phyloP scores from a whole-genome alignment of 1,139 yeast genomes.

The Yamadazyma atmosphaerica region DNA sequence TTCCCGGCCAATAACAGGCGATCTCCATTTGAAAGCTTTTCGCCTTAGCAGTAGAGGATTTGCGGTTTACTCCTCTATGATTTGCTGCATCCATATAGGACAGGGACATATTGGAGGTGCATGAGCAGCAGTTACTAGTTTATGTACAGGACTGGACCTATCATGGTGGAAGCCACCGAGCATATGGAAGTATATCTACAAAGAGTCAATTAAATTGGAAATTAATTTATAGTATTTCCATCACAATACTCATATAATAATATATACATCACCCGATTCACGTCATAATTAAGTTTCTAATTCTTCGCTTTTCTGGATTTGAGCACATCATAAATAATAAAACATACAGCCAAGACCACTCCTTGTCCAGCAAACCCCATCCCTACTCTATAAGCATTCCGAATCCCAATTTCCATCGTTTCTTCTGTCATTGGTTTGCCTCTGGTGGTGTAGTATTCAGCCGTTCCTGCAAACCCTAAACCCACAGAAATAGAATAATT shows the following conservation, averaged over 20 bases:
- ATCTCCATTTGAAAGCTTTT: too few relatives aligned
- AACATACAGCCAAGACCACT: constrained; percentile 26
- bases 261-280: too few relatives aligned
- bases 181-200: not conserved
- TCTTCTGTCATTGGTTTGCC: constrained; percentile 23
- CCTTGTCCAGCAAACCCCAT: constrained; percentile 54
- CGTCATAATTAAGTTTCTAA: too few relatives aligned
- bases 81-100: not conserved
- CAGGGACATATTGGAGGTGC: too few relatives aligned
- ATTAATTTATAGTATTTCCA: too few relatives aligned
- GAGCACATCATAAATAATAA: constrained; percentile 17
- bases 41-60: not conserved
- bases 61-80: not conserved
- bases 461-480: constrained; percentile 64
- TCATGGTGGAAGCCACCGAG: too few relatives aligned
- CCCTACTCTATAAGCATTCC: constrained; percentile 49
- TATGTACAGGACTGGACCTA: too few relatives aligned
- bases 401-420: constrained; percentile 33
- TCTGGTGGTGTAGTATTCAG: constrained; percentile 44
- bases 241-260: too few relatives aligned
- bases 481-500: constrained; percentile 66
- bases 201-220: not conserved
- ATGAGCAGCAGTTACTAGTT: too few relatives aligned
- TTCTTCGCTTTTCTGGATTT: too few relatives aligned
- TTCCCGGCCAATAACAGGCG: too few relatives aligned